Base-by-base conservation (phyloP, 352 stramenopile genomes). In the Pythium rishiriense region DNA sequence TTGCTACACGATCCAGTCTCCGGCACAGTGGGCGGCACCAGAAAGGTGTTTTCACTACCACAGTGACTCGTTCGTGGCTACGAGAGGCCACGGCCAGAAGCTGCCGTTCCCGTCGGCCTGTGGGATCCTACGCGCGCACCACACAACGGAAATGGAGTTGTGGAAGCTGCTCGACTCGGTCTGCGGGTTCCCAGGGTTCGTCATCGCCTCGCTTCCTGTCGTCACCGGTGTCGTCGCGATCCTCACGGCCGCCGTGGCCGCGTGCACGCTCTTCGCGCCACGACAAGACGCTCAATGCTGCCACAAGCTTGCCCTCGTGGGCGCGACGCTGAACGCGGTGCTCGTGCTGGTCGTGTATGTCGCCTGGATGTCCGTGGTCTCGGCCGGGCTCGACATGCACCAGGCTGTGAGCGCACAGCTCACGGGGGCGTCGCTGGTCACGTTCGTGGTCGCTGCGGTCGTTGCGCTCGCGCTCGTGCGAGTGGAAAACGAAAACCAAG, bases 21-120 rank as follows among this genome's bases (percentile, higher is more conserved):
- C 48, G 8, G 3, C 17, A 6, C 9, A 29, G 3, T 55, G n/a
- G 6, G 29, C 48, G n/a, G 41, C 48, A 19, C 48, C 26, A 4
- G 48, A 55, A 29, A 37, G n/a, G n/a, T 49, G 35, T 37, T 59
- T 59, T 37, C 37, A 8, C 4, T 49, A 39, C 35, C 22, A 37
- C n/a, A 58, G 12, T 5, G 48, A 42, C 28, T 41, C 48, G 17
- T 25, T 33, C 26, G 17, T 48, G 21, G 24, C 22, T 14, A 45
- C 50, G 22, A 21, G 33, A 9, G 11, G 11, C 33, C 33, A 49
- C 35, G 37, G 35, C 2, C 9, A 33, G 7, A n/a, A 22, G 22
- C 35, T 42, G 37, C 31, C 22, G 10, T 49, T 39, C 25, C 22
- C 37, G 21, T 59, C 52, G 15, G 52, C 35, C 22, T 59, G 52